Evolutionary conservation across 78 protist genomes (phyloP).

Genomic region (Emiliania huxleyi): DNA sequence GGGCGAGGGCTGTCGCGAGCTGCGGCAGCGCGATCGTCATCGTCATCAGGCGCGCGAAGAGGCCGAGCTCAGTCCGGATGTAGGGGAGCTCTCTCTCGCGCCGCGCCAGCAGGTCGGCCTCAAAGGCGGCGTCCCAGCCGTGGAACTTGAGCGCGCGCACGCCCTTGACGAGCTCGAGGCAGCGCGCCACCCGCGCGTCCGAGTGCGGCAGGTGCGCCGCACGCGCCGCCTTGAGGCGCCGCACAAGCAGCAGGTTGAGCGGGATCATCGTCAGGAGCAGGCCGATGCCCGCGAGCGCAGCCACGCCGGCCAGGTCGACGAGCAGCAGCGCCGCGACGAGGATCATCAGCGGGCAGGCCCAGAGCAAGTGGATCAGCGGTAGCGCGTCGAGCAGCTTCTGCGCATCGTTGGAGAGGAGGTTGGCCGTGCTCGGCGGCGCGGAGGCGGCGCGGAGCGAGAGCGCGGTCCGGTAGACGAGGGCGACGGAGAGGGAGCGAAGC

Average conservation of each 20-base stretch:
- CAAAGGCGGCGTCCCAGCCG: not conserved
- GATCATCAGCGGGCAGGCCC: not conserved
- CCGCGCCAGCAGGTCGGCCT: not conserved
- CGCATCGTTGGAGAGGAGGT: not conserved
- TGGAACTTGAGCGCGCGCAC: not conserved
- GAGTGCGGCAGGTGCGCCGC: not conserved
- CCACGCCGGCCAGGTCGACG: not conserved
- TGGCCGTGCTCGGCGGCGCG: not conserved
- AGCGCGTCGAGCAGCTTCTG: not conserved
- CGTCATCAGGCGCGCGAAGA: not conserved
- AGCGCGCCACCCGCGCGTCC: not conserved
- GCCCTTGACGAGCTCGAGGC: not conserved
- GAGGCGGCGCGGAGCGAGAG: not conserved
- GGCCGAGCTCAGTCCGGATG: not conserved
- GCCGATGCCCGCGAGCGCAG: not conserved
- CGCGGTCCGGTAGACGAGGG: not conserved
- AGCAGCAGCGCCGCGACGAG: not conserved
- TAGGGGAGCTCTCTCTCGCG: not conserved
- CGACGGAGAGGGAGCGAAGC: not conserved
- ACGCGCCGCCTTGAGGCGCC: not conserved
- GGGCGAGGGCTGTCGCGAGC: not conserved
- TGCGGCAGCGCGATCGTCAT: not conserved
- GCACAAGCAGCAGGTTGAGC: not conserved
- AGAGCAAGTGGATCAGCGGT: not conserved
- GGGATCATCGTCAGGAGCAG: not conserved